Conservation (phyloP, 805 yeast species). For the Monosporozyma solicola region DNA sequence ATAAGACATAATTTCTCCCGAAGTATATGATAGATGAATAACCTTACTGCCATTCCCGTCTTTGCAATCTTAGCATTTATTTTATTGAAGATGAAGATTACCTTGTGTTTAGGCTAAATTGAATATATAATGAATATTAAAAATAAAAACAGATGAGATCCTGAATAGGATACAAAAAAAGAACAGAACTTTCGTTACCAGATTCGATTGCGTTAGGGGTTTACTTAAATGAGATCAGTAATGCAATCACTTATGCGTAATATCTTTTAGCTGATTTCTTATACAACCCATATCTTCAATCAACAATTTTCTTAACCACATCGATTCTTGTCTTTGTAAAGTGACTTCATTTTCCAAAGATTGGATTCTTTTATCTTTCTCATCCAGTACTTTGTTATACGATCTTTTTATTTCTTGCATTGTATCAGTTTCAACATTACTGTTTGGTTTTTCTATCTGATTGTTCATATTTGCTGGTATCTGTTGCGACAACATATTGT, state of each 20-base stretch:
- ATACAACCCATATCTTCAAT: conserved; percentile 21
- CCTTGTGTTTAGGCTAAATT: neutral
- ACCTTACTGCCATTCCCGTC: neutral
- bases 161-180: neutral
- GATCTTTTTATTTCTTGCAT: conserved; percentile 6
- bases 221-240: neutral
- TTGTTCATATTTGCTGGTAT: neutral
- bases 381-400: conserved; percentile 12
- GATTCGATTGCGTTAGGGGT: neutral
- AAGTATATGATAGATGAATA: neutral
- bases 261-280: conserved; percentile 11
- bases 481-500: neutral
- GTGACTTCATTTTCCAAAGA: conserved; percentile 16
- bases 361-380: conserved; percentile 16
- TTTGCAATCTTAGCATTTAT: neutral
- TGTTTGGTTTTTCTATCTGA: neutral
- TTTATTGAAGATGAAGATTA: neutral
- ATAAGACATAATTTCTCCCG: too few species aligned
- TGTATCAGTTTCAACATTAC: neutral
- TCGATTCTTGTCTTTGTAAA: conserved; percentile 16
- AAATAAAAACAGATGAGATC: neutral
- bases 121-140: neutral
- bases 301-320: conserved; percentile 18
- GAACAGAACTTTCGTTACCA: neutral
- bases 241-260: conserved; percentile 16